Conservation (phyloP, 2,329 filamentous ascomycete species). For the Myriosclerotinia scirpicola region DNA sequence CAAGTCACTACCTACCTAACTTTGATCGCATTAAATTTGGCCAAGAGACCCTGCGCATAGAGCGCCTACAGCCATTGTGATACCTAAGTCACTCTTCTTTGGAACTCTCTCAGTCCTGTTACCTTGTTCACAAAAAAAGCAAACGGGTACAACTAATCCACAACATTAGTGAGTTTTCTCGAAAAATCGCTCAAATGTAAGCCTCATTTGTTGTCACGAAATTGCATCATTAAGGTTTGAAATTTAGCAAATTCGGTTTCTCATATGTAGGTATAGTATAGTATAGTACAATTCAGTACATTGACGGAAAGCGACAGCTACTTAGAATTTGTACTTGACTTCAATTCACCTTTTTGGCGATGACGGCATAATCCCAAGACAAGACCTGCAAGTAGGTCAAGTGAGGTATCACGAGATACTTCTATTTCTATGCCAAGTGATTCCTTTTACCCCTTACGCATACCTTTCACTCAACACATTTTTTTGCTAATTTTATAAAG, state of each 20-base stretch:
- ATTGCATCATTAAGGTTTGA: slow-evolving; percentile 2
- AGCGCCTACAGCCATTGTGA: background rate
- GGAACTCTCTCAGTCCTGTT: background rate
- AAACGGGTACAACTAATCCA: slow-evolving; percentile 15
- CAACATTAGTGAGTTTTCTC: slow-evolving; percentile 12
- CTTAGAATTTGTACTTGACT: background rate
- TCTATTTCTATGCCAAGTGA: background rate
- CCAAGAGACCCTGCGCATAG: slow-evolving; percentile 7
- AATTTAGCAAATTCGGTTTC: background rate
- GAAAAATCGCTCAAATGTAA: slow-evolving; percentile 20
- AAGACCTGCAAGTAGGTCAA: background rate
- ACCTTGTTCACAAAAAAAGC: background rate
- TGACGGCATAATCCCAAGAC: slow-evolving; percentile 7
- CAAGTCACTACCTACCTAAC: background rate
- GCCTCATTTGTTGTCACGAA: slow-evolving; percentile 17
- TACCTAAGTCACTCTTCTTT: background rate
- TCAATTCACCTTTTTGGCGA: background rate
- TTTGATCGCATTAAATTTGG: background rate
- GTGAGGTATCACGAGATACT: background rate
- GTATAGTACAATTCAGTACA: background rate
- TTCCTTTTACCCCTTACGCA: background rate
- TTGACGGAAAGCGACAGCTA: background rate
- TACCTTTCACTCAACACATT: background rate
- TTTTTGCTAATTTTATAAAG: background rate
- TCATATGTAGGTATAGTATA: slow-evolving; percentile 2